Base-by-base conservation (phyloP, 1,284 basidiomycete genomes). In the Sporisorium exsertum region DNA sequence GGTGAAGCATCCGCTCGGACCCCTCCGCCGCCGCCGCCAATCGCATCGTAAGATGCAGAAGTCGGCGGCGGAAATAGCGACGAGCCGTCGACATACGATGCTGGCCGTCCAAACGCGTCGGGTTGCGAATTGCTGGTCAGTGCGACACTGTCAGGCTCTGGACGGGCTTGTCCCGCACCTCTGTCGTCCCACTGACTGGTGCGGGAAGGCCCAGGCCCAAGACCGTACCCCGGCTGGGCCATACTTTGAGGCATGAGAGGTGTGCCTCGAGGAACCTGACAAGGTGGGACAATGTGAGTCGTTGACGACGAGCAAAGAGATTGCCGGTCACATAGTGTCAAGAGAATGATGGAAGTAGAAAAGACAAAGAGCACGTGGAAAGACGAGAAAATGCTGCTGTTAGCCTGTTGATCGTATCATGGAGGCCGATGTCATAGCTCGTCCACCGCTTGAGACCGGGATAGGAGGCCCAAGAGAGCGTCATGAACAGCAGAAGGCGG, bases 11-110 rank as follows among this genome's bases (percentile, higher is more conserved):
- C 63, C 8, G 45, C 29, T 5, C 59, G 58, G 18, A 59, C 26
- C 22, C 55, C 33, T 32, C 33, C 54, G 13, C 50, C 29, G 29
- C 33, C 5, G 49, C 37, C 5, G n/a, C n/a, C n/a, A n/a, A n/a
- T n/a, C n/a, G 61, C 52, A 43, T 63, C 69, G 43, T 66, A 63
- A 9, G 69, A 62, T 27, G 69, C 58, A 13, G 59, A 29, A 20
- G 64, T 54, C 42, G 52, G n/a, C 20, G 54, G 18, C 20, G 54
- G 22, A 13, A 62, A 42, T 4, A 72, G 42, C n/a, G 64, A 46
- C 29, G 55, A 40, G 20, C 59, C 46, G 12, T 71, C 69, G 20
- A 64, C 29, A 24, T 54, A 71, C n/a, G 50, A 12, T 24, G 50
- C 42, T 1, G 55, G 45, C 12, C 59, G 63, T 4, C 42, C 35